Conservation (phyloP, 1,139 yeast genomes). For the Kodamaea sp. region DNA sequence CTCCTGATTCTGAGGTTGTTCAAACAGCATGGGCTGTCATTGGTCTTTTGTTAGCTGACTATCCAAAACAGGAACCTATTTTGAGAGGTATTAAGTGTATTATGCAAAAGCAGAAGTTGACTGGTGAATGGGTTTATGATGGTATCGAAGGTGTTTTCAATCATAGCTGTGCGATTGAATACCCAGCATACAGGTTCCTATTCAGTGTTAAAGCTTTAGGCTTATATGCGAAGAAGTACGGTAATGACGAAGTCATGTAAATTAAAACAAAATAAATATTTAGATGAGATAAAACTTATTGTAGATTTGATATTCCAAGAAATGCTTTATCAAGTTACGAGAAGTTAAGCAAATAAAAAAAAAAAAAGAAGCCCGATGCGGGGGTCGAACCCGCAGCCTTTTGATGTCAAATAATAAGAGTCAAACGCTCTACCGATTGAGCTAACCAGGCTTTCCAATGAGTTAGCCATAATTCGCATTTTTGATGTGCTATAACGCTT, state of each 20-base stretch:
- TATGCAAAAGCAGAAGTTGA: conserved; percentile 60
- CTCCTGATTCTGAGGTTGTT: conserved; percentile 63
- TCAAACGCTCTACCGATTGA: conserved; percentile 33
- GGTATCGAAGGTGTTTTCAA: conserved; percentile 95
- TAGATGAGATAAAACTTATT: not conserved
- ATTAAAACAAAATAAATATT: not conserved
- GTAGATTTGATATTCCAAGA: not conserved
- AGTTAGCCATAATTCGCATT: no score
- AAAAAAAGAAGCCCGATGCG: conserved; percentile 3
- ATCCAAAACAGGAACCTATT: conserved; percentile 67
- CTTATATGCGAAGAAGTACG: conserved; percentile 48
- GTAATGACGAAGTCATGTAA: conserved; percentile 14
- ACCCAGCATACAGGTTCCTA: conserved; percentile 86
- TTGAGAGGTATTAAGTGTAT: conserved; percentile 61
- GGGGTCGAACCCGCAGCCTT: conserved; percentile 4
- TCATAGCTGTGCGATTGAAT: conserved; percentile 88
- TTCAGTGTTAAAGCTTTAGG: conserved; percentile 95
- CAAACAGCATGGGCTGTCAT: conserved; percentile 94
- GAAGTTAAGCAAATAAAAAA: not conserved
- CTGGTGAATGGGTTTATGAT: conserved; percentile 87
- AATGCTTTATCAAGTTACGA: not conserved
- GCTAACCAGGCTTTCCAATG: conserved; percentile 24
- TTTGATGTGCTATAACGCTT: no score
- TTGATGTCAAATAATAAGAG: conserved; percentile 15
- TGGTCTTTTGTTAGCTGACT: conserved; percentile 74